Percentiles rank a stretch among this genome's conserved stretches.
Evolutionary conservation across 352 stramenopile genomes (phyloP).

Genomic region (Lagenidium sp.): DNA sequence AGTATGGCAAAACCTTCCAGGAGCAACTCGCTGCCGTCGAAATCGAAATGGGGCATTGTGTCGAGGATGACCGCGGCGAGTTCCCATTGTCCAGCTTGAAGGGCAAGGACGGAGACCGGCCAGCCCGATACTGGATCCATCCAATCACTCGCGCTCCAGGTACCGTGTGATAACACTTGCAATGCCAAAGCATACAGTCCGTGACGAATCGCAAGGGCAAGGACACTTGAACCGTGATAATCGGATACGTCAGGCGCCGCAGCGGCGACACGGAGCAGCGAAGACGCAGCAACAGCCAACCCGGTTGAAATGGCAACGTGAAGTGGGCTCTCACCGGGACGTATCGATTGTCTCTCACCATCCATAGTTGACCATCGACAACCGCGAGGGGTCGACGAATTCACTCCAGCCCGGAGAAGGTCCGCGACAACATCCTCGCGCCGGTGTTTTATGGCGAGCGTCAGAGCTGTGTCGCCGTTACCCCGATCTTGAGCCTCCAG

Average conservation of each 20-base stretch:
- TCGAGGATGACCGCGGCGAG: constrained; percentile 48
- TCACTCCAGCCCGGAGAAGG: no score
- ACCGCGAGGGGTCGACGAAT: no score
- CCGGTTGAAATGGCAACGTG: background rate
- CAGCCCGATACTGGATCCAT: constrained; percentile 37
- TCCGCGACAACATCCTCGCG: constrained; percentile 44
- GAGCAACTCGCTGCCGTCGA: background rate
- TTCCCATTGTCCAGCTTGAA: constrained; percentile 53
- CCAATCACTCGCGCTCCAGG: constrained; percentile 15
- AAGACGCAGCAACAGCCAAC: background rate
- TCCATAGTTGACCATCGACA: no score
- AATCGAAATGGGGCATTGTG: no score
- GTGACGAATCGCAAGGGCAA: constrained; percentile 45
- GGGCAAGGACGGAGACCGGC: constrained; percentile 31
- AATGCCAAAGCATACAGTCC: constrained; percentile 30
- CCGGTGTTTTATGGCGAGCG: constrained; percentile 37
- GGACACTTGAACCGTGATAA: no score
- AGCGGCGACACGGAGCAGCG: background rate
- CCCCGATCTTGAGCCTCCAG: constrained; percentile 18
- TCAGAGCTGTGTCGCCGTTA: constrained; percentile 47
- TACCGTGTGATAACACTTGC: background rate
- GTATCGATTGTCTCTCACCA: background rate
- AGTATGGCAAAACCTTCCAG: background rate
- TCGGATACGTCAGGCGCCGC: constrained; percentile 18
- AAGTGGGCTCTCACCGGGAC: background rate